A percentile compares a stretch with the other conserved stretches of the same genome.
Evolutionary conservation across 768 basidiomycete genomes (phyloP).

Genomic region (Gyrodon lividus): DNA sequence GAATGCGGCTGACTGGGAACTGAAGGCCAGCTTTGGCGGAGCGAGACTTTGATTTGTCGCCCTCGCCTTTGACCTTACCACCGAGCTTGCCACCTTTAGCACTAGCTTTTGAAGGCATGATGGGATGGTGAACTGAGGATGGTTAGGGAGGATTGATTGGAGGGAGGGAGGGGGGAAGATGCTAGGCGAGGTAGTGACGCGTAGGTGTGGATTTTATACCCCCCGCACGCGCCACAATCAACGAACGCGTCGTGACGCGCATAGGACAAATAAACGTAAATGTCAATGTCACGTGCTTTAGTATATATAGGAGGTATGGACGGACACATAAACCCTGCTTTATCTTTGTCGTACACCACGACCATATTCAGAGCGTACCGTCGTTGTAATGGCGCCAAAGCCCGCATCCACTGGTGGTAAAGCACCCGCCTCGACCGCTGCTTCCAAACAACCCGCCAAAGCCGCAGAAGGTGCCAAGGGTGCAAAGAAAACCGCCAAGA

Average conservation of each 20-base stretch:
- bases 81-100: constrained; percentile 38
- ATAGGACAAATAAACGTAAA: constrained; percentile 30
- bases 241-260: constrained; percentile 43
- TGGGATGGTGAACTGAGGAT: background rate
- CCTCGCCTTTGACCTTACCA: constrained; percentile 54
- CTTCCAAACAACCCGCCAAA: constrained; percentile 65
- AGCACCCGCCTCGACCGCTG: constrained; percentile 56
- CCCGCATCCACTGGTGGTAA: constrained; percentile 76
- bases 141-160: background rate
- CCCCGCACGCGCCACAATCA: constrained; percentile 22
- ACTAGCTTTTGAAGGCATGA: constrained; percentile 31
- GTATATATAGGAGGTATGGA: constrained; percentile 36
- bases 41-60: constrained; percentile 60
- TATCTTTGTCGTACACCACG: constrained; percentile 17
- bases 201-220: constrained; percentile 24
- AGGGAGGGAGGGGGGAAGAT: background rate
- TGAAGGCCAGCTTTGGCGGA: constrained; percentile 77
- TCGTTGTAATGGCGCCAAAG: constrained; percentile 48
- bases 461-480: constrained; percentile 57
- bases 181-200: background rate
- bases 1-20: constrained; percentile 90
- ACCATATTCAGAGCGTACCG: constrained; percentile 8
- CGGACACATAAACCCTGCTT: background rate
- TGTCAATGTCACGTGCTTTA: constrained; percentile 29
- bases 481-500: constrained; percentile 72